Base-by-base conservation (phyloP, 1,139 yeast genomes). In the Magnusiomyces suaveolens region DNA sequence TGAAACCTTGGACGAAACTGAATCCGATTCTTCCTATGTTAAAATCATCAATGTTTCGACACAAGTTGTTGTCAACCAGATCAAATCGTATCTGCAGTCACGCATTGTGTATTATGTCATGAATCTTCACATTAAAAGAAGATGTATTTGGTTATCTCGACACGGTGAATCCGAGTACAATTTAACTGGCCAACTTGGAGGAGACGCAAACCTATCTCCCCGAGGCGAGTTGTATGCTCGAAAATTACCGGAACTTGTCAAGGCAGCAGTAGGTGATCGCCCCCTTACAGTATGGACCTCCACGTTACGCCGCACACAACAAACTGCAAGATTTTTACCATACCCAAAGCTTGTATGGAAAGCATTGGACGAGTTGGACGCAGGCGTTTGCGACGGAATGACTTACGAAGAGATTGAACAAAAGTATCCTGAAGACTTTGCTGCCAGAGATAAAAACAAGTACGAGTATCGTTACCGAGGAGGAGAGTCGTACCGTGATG, bases 381-480 rank as follows among this genome's bases (percentile, higher is more conserved):
- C 98, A 0, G 98, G 98, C 12, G 94, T 89, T 43, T 92, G 98
- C 69, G 98, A 92, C 68, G 97, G 97, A 2, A 78, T 88, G 77
- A 84, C 96, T 0, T 87, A 89, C 68, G 88, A 87, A 64, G 95
- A 92, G 63, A 86, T 89, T 62, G 90, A 89, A 65, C 75, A 79
- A 41, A 71, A 78, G 60, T 90, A 84, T 69, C 98, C 98, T 0
- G 96, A 88, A 61, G 98, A 92, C 67, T 92, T 92, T 72, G 86
- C 82, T 63, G 96, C 96, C 2, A 80, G 99, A 58, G 98, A 94
- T 68, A 96, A 87, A 62, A 85, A 94, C 73, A 92, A 94, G 73
- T 94, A 87, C 68, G 97, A 89, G 70, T 92, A 90, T 69, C 79
- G 97, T 52, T 92, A 92, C 70, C 81, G 96, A 52, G 97, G 98